These are phyloP conservation scores for Aureobasidium musti DNA, from an alignment of 2,329 filamentous ascomycete genomes.

Conservation along the genomic window DNA sequence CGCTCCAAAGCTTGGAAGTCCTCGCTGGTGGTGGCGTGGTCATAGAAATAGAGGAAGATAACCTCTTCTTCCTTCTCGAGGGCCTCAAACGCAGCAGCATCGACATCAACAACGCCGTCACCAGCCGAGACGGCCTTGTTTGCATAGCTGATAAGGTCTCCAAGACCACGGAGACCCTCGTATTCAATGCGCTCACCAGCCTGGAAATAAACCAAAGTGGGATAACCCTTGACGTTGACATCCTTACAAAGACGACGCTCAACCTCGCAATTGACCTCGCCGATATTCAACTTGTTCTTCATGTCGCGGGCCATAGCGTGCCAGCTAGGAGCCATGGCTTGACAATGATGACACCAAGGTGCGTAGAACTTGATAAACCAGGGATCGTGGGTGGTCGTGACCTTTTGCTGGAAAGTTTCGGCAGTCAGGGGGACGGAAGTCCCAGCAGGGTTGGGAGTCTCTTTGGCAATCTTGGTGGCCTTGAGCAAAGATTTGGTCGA, in stretches of 20 bases:
- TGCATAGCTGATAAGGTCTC: slow-evolving; percentile 84
- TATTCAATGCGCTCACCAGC: slow-evolving; percentile 92
- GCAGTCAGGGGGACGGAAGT: slow-evolving; percentile 73
- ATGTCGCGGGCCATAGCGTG: slow-evolving; percentile 85
- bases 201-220: slow-evolving; percentile 90
- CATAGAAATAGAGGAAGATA: slow-evolving; percentile 96
- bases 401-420: slow-evolving; percentile 80
- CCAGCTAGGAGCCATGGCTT: slow-evolving; percentile 90
- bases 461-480: slow-evolving; percentile 50
- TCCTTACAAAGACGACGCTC: slow-evolving; percentile 92
- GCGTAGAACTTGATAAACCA: slow-evolving; percentile 99
- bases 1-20: slow-evolving; percentile 88
- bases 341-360: slow-evolving; percentile 95
- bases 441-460: slow-evolving; percentile 72
- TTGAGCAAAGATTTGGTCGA: slow-evolving; percentile 51
- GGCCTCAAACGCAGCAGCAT: slow-evolving; percentile 72
- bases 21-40: slow-evolving; percentile 88
- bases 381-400: slow-evolving; percentile 83
- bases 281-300: slow-evolving; percentile 85
- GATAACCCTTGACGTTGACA: slow-evolving; percentile 74
- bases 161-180: slow-evolving; percentile 83
- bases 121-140: slow-evolving; percentile 81
- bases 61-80: slow-evolving; percentile 93
- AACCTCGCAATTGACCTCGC: slow-evolving; percentile 91
- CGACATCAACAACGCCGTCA: slow-evolving; percentile 76